Evolutionary conservation across 805 yeast genomes (phyloP).

Genomic region (Starmerella vaccinii): DNA sequence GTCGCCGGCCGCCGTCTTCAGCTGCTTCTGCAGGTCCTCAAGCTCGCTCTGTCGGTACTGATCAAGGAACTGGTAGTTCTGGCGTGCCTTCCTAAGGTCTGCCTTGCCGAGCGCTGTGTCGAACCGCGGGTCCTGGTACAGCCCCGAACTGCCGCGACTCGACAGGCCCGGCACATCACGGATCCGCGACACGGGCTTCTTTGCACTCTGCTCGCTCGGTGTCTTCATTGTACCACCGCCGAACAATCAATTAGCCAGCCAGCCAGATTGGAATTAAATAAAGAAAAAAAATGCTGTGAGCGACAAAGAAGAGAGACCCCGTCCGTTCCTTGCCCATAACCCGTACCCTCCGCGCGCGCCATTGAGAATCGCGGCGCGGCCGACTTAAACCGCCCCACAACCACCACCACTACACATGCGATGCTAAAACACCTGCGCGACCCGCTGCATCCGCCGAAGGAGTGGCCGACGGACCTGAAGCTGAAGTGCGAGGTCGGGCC

Average conservation of each 20-base stretch:
- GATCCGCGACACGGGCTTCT: slow-evolving; percentile 55
- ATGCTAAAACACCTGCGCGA: slow-evolving; percentile 19
- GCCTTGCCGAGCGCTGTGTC: slow-evolving; percentile 84
- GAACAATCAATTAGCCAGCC: too few species aligned
- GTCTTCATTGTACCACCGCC: too few species aligned
- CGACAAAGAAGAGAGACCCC: not conserved
- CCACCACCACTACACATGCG: not conserved
- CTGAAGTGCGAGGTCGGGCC: slow-evolving; percentile 13
- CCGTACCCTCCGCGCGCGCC: too few species aligned
- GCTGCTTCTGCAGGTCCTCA: slow-evolving; percentile 42
- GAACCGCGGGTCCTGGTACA: slow-evolving; percentile 76
- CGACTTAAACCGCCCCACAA: not conserved
- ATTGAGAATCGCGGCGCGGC: too few species aligned
- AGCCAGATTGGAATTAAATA: too few species aligned
- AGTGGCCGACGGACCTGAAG: slow-evolving; percentile 17
- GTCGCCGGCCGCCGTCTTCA: slow-evolving; percentile 41
- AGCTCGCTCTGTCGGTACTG: slow-evolving; percentile 74
- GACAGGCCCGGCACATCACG: slow-evolving; percentile 50
- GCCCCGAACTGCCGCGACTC: slow-evolving; percentile 30
- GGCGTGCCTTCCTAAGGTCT: slow-evolving; percentile 54
- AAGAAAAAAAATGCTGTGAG: not conserved
- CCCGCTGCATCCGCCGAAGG: slow-evolving; percentile 14
- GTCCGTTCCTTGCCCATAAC: too few species aligned
- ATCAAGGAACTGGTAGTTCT: slow-evolving; percentile 75
- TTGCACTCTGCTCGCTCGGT: slow-evolving; percentile 70